These are phyloP conservation scores for Leptographium wingfieldii DNA, from an alignment of 2,329 filamentous ascomycete species.

Conservation along the genomic window DNA sequence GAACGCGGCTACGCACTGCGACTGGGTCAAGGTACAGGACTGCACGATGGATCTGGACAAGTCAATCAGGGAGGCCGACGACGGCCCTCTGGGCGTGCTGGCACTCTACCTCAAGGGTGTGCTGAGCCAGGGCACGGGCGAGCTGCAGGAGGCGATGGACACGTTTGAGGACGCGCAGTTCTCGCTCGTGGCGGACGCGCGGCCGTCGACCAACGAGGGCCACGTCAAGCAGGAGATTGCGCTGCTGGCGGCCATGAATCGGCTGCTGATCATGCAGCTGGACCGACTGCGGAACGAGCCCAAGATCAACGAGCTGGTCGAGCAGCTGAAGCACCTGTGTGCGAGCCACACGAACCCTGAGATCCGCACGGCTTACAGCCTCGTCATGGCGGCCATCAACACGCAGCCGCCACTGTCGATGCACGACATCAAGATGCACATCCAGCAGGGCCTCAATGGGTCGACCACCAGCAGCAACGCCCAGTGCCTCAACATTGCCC, in stretches of 20 bases:
- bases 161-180: conserved; percentile 54
- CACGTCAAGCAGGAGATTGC: conserved; percentile 45
- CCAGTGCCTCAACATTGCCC: conserved; percentile 68
- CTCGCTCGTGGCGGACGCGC: conserved; percentile 26
- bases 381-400: conserved; percentile 57
- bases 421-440: conserved; percentile 64
- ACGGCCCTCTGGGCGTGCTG: conserved; percentile 38
- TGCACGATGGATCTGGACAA: conserved; percentile 40
- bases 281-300: conserved; percentile 42
- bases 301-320: conserved; percentile 47
- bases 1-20: conserved; percentile 54
- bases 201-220: conserved; percentile 22
- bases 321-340: conserved; percentile 56
- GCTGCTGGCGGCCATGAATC: conserved; percentile 55
- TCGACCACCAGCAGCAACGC: conserved; percentile 60
- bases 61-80: conserved; percentile 26
- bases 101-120: conserved; percentile 62
- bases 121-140: conserved; percentile 64
- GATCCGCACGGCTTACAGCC: conserved; percentile 64
- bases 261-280: conserved; percentile 60
- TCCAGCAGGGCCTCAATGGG: conserved; percentile 58
- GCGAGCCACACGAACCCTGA: conserved; percentile 57
- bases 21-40: conserved; percentile 53
- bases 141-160: conserved; percentile 53
- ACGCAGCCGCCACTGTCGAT: conserved; percentile 53